Evolutionary conservation across 2,329 filamentous ascomycete species (phyloP), one percentile per base, ranked within the genome.

Genomic region (Arthroderma uncinatum): DNA sequence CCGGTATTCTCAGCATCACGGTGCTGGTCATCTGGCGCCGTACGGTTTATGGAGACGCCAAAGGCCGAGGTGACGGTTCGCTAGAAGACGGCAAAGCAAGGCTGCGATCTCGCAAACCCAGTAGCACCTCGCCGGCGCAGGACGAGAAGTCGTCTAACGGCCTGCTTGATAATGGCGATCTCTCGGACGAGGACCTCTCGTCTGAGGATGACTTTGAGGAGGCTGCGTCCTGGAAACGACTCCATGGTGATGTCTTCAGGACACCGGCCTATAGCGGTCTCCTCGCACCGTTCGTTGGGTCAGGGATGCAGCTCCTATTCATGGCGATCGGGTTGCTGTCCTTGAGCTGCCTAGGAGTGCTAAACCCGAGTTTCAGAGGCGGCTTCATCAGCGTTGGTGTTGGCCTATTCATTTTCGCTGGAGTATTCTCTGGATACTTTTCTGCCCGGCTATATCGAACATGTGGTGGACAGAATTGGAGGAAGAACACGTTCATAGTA

Each of bases 301-400:
- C 89, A 0, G 89, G 89, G 42, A 89, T 87, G 78, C 89, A 95
- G 72, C 78, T 95, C 1, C 77, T 94, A 9, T 90, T 92, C 70
- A 90, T 93, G 85, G 80, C 83, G 0, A 72, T 83, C 39, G 86
- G 87, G 1, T 76, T 94, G 2, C 78, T 92, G 9, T 67, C 84
- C 3, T 76, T 92, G 25, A 87, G 86, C 66, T 87, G 86, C 58
- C 71, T 93, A 33, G 89, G 89, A 4, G 71, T 94, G 2, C 71
- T 94, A 57, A 94, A 94, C 66, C 89, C 89, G 1, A 90, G 86
- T 69, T 93, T 90, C 77, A 84, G 89, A n/a, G 89, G 89, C 58
- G 89, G 89, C 0, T 95, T 94, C 70, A 80, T 93, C 67, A 92
- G 86, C 65, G 87, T 93, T 40, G 89, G 86, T 5, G 78, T 91